Percentiles rank a stretch among this genome's conserved stretches.
Conservation (phyloP, 2,329 filamentous ascomycete genomes). For the Fusarium denticulatum region DNA sequence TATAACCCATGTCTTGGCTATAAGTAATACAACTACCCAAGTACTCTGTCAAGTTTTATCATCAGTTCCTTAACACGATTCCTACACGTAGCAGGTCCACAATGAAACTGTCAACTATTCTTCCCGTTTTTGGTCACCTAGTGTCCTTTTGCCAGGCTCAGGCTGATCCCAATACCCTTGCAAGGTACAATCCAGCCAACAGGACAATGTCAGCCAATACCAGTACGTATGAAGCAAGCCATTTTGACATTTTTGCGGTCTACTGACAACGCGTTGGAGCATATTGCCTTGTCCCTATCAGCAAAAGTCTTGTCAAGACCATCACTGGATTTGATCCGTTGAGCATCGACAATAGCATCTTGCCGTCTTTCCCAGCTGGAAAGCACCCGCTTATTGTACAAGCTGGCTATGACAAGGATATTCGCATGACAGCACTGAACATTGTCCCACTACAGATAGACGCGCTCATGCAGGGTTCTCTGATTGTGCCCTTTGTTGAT, state of each 20-base stretch:
- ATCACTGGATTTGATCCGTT: conserved; percentile 12
- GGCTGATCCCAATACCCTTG: conserved; percentile 9
- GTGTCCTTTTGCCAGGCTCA: background rate
- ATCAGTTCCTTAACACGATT: accelerated
- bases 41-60: accelerated
- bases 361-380: conserved; percentile 11
- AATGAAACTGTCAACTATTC: accelerated
- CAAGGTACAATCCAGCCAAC: conserved; percentile 19
- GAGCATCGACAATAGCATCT: background rate
- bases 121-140: background rate
- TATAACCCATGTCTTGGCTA: accelerated
- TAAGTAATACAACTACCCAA: accelerated
- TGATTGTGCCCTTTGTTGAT: conserved; percentile 13
- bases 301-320: background rate
- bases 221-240: background rate
- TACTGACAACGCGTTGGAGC: background rate
- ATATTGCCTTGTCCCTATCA: conserved; percentile 10
- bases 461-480: conserved; percentile 8
- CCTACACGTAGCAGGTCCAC: background rate
- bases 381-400: conserved; percentile 14
- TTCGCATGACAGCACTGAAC: conserved; percentile 18
- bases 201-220: conserved; percentile 18
- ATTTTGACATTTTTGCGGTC: accelerated
- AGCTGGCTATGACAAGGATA: conserved; percentile 6
- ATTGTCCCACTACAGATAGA: background rate